Evolutionary conservation across 345 rosid species (phyloP), one percentile per base, ranked within the genome.

Genomic region (Kandelia obovata): DNA sequence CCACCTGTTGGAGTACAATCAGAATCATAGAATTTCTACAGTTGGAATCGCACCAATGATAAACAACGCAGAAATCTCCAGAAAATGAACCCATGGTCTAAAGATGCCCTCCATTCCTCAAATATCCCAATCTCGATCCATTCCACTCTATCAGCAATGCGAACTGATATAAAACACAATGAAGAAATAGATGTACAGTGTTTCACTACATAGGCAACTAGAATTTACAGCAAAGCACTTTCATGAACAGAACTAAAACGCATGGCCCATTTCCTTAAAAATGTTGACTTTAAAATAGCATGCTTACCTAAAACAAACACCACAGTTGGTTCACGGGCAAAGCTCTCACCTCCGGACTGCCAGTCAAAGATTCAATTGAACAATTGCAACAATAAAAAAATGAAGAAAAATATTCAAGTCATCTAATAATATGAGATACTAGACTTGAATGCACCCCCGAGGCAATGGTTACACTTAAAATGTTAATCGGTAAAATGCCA

Each of bases 21-120:
- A 39, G 23, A 21, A 23, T 34, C 52, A 63, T 11, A 15, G 31
- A 43, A 37, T 17, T 6, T 52, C 2, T 16, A 7, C 15, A 15
- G 15, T 0, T 4, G 8, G 28, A n/a, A 86, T 68, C 86, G 84
- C 21, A 83, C 85, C 8, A 34, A 34, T 34, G 37, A 34, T 34
- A 34, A 84, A 53, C 3, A 53, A n/a, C 11, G 5, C 58, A 53
- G 27, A 53, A 20, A 20, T 53, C 58, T 21, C 13, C 46, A 39
- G 46, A 39, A 39, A 39, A 43, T 43, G 17, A 43, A 13, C 49
- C 16, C 49, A 43, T 3, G 49, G 17, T 2, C 17, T 4, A 11
- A 43, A 43, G 49, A 43, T 11, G 15, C 19, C 19, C 16, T 43
- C 49, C 49, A 43, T 43, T 43, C 49, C 49, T 16, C 49, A 13